A percentile compares a stretch with the other conserved stretches of the same genome.
These are phyloP conservation scores for Nitzschia sp. DNA, from an alignment of 108 stramenopile genomes.

Conservation along the genomic window DNA sequence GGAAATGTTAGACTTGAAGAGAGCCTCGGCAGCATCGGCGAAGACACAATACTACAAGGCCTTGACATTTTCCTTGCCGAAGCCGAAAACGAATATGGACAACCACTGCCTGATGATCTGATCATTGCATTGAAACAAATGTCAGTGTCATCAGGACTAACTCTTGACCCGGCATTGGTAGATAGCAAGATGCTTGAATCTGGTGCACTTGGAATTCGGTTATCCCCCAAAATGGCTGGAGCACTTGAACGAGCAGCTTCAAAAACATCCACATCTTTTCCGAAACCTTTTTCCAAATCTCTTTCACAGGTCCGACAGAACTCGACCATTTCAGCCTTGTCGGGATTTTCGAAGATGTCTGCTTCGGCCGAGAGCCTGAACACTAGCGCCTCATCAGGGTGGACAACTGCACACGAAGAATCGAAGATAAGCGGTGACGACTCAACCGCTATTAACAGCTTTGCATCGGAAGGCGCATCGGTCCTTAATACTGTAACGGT, in stretches of 20 bases:
- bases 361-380: neutral
- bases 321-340: conserved; percentile 6
- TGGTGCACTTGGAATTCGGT: neutral
- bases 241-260: conserved; percentile 9
- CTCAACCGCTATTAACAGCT: neutral
- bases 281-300: neutral
- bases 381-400: neutral
- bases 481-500: neutral
- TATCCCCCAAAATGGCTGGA: conserved; percentile 2
- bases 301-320: conserved; percentile 4
- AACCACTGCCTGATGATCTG: conserved; percentile 1
- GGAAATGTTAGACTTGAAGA: neutral
- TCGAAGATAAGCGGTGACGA: conserved; percentile 3
- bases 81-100: conserved; percentile 1
- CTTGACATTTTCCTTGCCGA: neutral
- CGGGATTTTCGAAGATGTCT: neutral
- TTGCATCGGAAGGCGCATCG: neutral
- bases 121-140: conserved; percentile 12
- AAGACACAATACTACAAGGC: neutral
- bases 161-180: neutral
- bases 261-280: neutral
- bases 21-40: conserved; percentile 1
- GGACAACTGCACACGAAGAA: conserved; percentile 7
- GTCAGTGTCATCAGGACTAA: conserved; percentile 10
- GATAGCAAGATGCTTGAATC: neutral